Percentiles rank a stretch among this genome's conserved stretches.
These are phyloP conservation scores for Euphorbia celastroides DNA, from an alignment of 441 rosid species.

Conservation along the genomic window DNA sequence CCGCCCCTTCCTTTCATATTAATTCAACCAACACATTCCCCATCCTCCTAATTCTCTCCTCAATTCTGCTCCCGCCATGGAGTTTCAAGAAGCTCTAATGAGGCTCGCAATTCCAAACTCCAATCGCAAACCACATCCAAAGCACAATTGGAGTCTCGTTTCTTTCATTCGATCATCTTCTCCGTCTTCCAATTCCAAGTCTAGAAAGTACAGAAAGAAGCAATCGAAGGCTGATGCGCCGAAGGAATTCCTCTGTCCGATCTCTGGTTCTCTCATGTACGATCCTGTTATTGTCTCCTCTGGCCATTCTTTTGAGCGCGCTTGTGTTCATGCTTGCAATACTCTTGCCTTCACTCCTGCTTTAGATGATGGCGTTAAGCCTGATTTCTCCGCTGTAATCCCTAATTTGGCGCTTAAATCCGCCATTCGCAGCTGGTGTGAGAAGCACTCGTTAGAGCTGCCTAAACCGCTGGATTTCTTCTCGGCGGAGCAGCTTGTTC, in stretches of 20 bases:
- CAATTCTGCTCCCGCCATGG: constrained; percentile 29
- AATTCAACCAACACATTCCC: background rate
- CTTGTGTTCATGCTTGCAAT: constrained; percentile 58
- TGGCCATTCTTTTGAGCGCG: constrained; percentile 81
- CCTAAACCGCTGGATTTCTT: constrained; percentile 46
- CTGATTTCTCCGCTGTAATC: constrained; percentile 67
- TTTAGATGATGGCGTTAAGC: constrained; percentile 24
- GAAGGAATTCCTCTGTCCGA: constrained; percentile 63
- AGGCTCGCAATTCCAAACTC: constrained; percentile 29
- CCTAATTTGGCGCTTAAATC: constrained; percentile 76
- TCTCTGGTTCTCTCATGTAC: constrained; percentile 65
- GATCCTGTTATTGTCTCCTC: constrained; percentile 92
- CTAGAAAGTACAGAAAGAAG: constrained; percentile 7
- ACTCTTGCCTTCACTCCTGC: constrained; percentile 41
- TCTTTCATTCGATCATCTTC: constrained; percentile 32
- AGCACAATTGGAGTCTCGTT: constrained; percentile 41
- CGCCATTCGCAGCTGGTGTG: constrained; percentile 64
- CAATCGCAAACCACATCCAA: constrained; percentile 34
- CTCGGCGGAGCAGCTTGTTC: constrained; percentile 47
- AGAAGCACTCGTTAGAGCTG: constrained; percentile 28
- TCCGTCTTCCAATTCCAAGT: constrained; percentile 27
- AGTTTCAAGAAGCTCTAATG: constrained; percentile 56
- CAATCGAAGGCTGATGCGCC: constrained; percentile 24
- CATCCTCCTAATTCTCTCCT: background rate
- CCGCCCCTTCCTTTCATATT: background rate